phyloP scores from a whole-genome alignment of 345 rosid genomes.

The Populus tremula region DNA sequence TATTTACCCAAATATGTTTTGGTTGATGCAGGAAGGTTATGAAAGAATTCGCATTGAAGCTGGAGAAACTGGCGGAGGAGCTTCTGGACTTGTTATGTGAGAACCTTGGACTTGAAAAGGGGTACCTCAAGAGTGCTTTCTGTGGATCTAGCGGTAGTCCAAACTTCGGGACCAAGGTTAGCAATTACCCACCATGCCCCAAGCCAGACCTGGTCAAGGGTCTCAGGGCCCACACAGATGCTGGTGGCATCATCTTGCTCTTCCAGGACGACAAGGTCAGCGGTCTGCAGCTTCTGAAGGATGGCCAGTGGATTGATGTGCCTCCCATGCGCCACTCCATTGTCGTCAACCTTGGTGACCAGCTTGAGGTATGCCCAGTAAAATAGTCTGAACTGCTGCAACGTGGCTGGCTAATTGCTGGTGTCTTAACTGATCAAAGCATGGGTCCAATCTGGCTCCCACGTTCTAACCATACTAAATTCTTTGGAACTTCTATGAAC shows the following conservation, averaged over 20 bases:
- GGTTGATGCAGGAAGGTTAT: constrained; percentile 51
- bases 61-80: constrained; percentile 84
- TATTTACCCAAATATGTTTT: neutral
- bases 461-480: neutral
- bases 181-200: constrained; percentile 98
- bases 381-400: neutral
- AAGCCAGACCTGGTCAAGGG: constrained; percentile 88
- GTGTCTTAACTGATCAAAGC: too few relatives aligned
- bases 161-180: constrained; percentile 84
- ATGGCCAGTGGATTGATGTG: constrained; percentile 83
- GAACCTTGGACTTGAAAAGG: constrained; percentile 77
- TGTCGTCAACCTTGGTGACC: constrained; percentile 92
- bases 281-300: constrained; percentile 92
- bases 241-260: constrained; percentile 86
- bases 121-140: constrained; percentile 66
- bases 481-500: neutral
- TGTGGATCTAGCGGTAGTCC: constrained; percentile 60
- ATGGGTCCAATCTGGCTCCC: neutral
- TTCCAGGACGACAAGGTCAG: constrained; percentile 87
- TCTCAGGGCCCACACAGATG: constrained; percentile 96
- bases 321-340: constrained; percentile 95
- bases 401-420: neutral
- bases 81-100: constrained; percentile 73
- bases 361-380: constrained; percentile 58
- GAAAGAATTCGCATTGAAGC: constrained; percentile 65